phyloP scores from a whole-genome alignment of 1,284 basidiomycete species.

The Leccinum glutinopallens region DNA sequence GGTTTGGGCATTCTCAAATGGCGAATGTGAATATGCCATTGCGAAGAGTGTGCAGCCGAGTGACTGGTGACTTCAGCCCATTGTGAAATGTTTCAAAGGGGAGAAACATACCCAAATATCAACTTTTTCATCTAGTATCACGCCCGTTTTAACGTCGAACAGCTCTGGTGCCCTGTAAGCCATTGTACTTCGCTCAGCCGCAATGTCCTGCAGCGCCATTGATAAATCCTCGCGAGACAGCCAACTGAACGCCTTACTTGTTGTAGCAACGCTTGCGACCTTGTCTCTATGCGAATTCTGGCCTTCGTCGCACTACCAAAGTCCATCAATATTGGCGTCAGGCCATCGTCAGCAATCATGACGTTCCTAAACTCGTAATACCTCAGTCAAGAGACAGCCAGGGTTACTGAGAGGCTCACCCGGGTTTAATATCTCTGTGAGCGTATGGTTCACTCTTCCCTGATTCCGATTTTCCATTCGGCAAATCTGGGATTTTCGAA shows the following conservation, averaged over 20 bases:
- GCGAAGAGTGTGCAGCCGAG: conserved; percentile 92
- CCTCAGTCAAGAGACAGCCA: conserved; percentile 10
- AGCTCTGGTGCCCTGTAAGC: conserved; percentile 94
- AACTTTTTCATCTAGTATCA: conserved; percentile 87
- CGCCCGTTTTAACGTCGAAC: conserved; percentile 92
- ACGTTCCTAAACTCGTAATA: conserved; percentile 67
- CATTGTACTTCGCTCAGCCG: conserved; percentile 95
- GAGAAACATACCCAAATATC: conserved; percentile 84
- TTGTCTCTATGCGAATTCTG: conserved; percentile 74
- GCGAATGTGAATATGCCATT: conserved; percentile 89
- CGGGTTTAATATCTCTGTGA: conserved; percentile 95
- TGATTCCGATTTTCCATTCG: conserved; percentile 36
- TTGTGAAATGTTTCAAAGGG: background rate
- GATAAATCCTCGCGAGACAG: conserved; percentile 2
- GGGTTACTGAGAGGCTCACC: conserved; percentile 50
- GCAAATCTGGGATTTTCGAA: conserved; percentile 38
- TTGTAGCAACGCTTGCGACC: conserved; percentile 85
- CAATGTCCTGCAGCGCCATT: conserved; percentile 69
- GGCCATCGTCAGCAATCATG: conserved; percentile 92
- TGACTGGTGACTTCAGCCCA: conserved; percentile 53
- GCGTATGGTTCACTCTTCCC: conserved; percentile 80
- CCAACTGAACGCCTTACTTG: conserved; percentile 50
- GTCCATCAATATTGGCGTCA: conserved; percentile 93
- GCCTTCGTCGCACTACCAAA: conserved; percentile 90
- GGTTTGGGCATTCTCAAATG: conserved; percentile 87